Percentiles rank a stretch among this genome's conserved stretches.
Evolutionary conservation across 2,329 filamentous ascomycete genomes (phyloP).

Genomic region (Ophiosphaerella herpotricha): DNA sequence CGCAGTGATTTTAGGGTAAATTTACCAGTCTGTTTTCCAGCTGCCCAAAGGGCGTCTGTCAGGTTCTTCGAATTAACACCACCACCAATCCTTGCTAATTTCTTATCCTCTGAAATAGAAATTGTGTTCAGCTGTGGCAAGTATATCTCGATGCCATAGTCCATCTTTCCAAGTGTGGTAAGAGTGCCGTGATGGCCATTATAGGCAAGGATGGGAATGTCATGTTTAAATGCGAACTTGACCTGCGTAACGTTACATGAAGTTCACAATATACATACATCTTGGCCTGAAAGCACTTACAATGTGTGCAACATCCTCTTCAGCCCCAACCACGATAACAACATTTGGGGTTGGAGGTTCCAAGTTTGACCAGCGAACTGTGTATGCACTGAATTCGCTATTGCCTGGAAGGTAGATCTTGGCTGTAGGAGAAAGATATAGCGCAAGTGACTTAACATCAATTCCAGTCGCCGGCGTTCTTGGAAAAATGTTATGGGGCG

Average conservation of each 20-base stretch:
- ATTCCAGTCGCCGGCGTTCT: conserved; percentile 17
- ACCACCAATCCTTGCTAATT: conserved; percentile 56
- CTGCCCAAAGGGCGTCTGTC: conserved; percentile 55
- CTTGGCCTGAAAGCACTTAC: conserved; percentile 10
- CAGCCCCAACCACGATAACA: conserved; percentile 22
- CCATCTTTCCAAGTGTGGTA: conserved; percentile 55
- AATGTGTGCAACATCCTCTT: conserved; percentile 26
- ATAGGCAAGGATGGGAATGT: conserved; percentile 58
- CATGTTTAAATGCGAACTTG: conserved; percentile 53
- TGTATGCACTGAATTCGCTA: conserved; percentile 14
- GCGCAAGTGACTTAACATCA: conserved; percentile 19
- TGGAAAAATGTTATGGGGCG: conserved; percentile 7
- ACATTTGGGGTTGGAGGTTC: conserved; percentile 23
- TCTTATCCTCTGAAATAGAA: conserved; percentile 48
- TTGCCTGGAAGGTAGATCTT: conserved; percentile 23
- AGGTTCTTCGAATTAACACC: conserved; percentile 55
- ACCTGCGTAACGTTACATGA: conserved; percentile 41
- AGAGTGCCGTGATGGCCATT: conserved; percentile 60
- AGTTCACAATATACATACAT: not conserved
- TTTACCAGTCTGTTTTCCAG: conserved; percentile 57
- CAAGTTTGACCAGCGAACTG: conserved; percentile 25
- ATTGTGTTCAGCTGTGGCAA: conserved; percentile 53
- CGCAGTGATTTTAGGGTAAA: not conserved
- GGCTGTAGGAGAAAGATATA: conserved; percentile 15
- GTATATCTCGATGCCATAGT: conserved; percentile 58